phyloP scores from a whole-genome alignment of 306 rosid species.

The Rosa lucieae region DNA sequence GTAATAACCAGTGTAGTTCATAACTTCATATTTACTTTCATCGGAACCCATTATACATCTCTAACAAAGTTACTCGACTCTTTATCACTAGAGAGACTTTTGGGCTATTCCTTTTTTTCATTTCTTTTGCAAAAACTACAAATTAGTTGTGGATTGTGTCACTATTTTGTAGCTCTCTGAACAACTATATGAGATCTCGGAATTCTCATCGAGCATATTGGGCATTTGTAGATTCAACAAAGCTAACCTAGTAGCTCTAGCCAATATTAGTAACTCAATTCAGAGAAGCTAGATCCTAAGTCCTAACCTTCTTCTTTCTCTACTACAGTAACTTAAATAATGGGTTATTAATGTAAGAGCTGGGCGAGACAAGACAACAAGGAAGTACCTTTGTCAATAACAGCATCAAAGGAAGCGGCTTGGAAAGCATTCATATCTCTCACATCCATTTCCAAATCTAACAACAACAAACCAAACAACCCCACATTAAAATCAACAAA shows the following conservation, averaged over 20 bases:
- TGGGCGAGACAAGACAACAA: background rate
- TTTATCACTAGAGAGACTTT: background rate
- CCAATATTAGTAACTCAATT: background rate
- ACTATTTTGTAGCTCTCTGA: background rate
- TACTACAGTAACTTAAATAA: background rate
- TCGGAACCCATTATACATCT: background rate
- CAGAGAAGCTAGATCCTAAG: background rate
- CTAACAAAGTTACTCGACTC: background rate
- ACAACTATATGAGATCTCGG: background rate
- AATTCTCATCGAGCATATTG: background rate
- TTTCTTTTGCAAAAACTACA: too few species aligned
- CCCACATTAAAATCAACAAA: background rate
- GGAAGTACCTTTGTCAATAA: conserved; percentile 70
- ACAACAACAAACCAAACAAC: conserved; percentile 25
- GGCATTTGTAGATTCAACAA: too few species aligned
- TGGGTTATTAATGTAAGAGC: background rate
- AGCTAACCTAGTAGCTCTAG: background rate
- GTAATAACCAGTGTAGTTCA: background rate
- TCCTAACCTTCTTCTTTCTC: background rate
- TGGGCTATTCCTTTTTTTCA: background rate
- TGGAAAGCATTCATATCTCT: conserved; percentile 70
- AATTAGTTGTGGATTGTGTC: background rate
- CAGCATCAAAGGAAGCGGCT: conserved; percentile 58
- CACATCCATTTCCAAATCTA: conserved; percentile 81
- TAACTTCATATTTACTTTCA: background rate